Conservation (phyloP, 768 basidiomycete species). For the Podaxis pistillaris region DNA sequence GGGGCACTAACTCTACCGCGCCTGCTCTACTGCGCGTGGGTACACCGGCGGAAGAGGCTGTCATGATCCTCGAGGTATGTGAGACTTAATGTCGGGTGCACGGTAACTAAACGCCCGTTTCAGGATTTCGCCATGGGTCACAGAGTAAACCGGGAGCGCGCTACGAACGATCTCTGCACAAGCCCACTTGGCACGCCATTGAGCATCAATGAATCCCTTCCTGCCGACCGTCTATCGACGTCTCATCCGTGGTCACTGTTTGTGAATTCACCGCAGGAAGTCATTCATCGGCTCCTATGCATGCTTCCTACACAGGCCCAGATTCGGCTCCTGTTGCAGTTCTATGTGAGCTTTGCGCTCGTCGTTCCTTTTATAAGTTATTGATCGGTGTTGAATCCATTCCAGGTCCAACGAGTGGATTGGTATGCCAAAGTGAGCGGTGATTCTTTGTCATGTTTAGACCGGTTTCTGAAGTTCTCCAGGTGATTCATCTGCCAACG, state of each 20-base stretch:
- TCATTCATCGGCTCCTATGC: conserved; percentile 18
- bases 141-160: conserved; percentile 6
- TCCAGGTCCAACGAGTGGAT: conserved; percentile 10
- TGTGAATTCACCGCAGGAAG: conserved; percentile 20
- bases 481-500: conserved; percentile 24
- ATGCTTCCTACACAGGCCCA: conserved; percentile 18
- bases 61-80: conserved; percentile 26
- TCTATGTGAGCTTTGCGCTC: conserved; percentile 19
- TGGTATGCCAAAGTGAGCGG: conserved; percentile 15
- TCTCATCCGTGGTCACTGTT: conserved; percentile 23
- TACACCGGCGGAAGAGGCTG: conserved; percentile 25
- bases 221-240: conserved; percentile 10
- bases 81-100: conserved; percentile 2
- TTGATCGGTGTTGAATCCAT: background rate
- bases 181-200: conserved; percentile 6
- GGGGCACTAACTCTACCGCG: conserved; percentile 4
- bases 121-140: conserved; percentile 15
- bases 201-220: background rate
- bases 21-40: conserved; percentile 18
- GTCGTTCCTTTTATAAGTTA: background rate
- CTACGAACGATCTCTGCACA: background rate
- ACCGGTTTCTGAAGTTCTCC: background rate
- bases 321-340: conserved; percentile 19
- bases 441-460: background rate
- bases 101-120: background rate